phyloP scores from a whole-genome alignment of 768 basidiomycete genomes.

The Leucosporidium creatinivorum region DNA sequence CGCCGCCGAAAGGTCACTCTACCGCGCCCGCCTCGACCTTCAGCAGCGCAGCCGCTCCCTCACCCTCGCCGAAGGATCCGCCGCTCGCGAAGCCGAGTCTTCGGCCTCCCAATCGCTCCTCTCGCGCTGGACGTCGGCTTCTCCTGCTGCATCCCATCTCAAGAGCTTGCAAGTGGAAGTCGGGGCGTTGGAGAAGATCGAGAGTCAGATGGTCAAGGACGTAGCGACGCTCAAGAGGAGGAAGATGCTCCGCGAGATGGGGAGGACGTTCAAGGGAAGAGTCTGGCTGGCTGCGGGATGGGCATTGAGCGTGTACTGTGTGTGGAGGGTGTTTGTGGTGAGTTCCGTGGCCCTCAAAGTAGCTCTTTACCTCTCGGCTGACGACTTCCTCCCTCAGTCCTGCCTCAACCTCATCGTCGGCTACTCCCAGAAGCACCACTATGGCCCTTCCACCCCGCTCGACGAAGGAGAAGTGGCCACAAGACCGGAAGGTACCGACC shows the following conservation, averaged over 20 bases:
- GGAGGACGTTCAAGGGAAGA: conserved; percentile 31
- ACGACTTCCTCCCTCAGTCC: conserved; percentile 16
- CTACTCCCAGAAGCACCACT: conserved; percentile 23
- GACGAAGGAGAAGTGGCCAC: neutral
- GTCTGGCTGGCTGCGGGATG: conserved; percentile 30
- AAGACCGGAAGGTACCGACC: conserved; percentile 18
- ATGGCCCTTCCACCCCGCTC: neutral
- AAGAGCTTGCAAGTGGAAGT: conserved; percentile 34
- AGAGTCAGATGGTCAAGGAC: conserved; percentile 34
- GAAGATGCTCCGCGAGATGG: conserved; percentile 33
- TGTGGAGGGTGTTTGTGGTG: conserved; percentile 34
- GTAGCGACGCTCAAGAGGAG: conserved; percentile 29
- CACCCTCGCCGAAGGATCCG: conserved; percentile 19
- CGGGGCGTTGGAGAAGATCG: conserved; percentile 30
- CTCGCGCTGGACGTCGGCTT: conserved; percentile 17
- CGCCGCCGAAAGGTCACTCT: conserved; percentile 30
- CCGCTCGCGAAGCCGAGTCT: conserved; percentile 23
- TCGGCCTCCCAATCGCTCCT: conserved; percentile 19
- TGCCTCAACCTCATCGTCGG: conserved; percentile 36
- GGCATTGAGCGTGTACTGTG: conserved; percentile 37
- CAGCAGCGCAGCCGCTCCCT: conserved; percentile 25
- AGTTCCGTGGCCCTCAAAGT: neutral
- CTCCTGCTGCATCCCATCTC: conserved; percentile 18
- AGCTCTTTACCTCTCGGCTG: neutral
- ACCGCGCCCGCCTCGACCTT: conserved; percentile 33